Percentiles rank a stretch among this genome's conserved stretches.
These are phyloP conservation scores for Claviceps sp. DNA, from an alignment of 2,329 filamentous ascomycete species.

Conservation along the genomic window DNA sequence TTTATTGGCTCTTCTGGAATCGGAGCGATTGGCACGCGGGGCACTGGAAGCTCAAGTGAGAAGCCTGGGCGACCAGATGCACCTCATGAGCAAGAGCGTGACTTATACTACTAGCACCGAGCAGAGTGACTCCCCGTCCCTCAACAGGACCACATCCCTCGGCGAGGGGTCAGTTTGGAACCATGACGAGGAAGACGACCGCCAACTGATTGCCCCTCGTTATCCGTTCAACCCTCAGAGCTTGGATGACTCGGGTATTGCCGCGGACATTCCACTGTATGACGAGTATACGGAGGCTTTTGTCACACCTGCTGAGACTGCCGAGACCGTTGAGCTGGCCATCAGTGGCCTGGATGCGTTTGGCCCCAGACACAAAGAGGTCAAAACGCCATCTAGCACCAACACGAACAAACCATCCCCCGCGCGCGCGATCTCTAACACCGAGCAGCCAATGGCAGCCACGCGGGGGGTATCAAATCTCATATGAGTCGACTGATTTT, in stretches of 20 bases:
- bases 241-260: slow-evolving; percentile 24
- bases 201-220: not conserved
- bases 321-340: slow-evolving; percentile 37
- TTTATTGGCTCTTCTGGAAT: slow-evolving; percentile 38
- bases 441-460: slow-evolving; percentile 17
- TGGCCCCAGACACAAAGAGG: slow-evolving; percentile 25
- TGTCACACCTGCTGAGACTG: slow-evolving; percentile 35
- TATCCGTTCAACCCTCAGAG: not conserved
- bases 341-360: slow-evolving; percentile 26
- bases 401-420: slow-evolving; percentile 52
- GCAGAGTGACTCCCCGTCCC: slow-evolving; percentile 18
- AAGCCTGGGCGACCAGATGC: slow-evolving; percentile 36
- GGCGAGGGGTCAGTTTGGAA: slow-evolving; percentile 28
- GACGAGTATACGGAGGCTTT: slow-evolving; percentile 35
- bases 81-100: slow-evolving; percentile 29
- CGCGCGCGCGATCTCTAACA: slow-evolving; percentile 41
- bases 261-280: slow-evolving; percentile 24
- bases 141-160: slow-evolving; percentile 19
- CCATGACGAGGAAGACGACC: slow-evolving; percentile 26
- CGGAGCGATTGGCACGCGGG: slow-evolving; percentile 42
- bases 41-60: slow-evolving; percentile 43
- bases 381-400: slow-evolving; percentile 38
- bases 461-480: slow-evolving; percentile 13
- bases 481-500: slow-evolving; percentile 7
- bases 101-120: slow-evolving; percentile 7